Conservation (phyloP, 1,284 basidiomycete genomes). For the Ceratobasidium sp. region DNA sequence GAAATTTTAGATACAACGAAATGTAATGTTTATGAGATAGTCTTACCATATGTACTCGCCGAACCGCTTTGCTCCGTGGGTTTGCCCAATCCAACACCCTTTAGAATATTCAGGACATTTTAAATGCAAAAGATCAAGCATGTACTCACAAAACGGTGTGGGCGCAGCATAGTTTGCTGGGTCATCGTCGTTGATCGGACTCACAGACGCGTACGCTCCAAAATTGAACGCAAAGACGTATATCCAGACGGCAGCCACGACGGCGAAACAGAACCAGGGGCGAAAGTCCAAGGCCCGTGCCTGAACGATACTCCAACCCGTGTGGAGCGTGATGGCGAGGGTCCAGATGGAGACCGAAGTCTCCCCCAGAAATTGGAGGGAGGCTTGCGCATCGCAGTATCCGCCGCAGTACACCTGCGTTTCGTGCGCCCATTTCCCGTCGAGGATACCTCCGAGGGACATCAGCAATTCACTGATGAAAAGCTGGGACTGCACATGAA, state of each 20-base stretch:
- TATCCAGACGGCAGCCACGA: conserved; percentile 45
- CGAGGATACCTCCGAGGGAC: conserved; percentile 45
- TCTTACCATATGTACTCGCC: conserved; percentile 47
- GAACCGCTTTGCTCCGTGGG: conserved; percentile 27
- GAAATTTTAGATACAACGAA: neutral
- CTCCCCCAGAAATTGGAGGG: conserved; percentile 46
- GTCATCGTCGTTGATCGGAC: conserved; percentile 9
- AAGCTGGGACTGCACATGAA: conserved; percentile 28
- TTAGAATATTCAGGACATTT: neutral
- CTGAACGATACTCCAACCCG: conserved; percentile 38
- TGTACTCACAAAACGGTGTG: conserved; percentile 44
- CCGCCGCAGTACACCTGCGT: conserved; percentile 41
- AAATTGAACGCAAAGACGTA: conserved; percentile 44
- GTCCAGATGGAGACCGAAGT: conserved; percentile 47
- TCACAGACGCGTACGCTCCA: conserved; percentile 23
- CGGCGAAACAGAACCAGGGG: conserved; percentile 18
- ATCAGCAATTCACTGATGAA: conserved; percentile 47
- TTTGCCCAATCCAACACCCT: conserved; percentile 47
- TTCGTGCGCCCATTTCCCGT: conserved; percentile 47
- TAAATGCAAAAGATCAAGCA: neutral
- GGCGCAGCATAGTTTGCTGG: conserved; percentile 36
- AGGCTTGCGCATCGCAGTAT: conserved; percentile 47
- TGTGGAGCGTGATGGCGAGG: conserved; percentile 46
- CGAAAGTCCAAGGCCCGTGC: conserved; percentile 15
- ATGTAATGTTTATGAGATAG: neutral